Evolutionary conservation across 2,329 filamentous ascomycete species (phyloP).

Genomic region (Colletotrichum sp.): DNA sequence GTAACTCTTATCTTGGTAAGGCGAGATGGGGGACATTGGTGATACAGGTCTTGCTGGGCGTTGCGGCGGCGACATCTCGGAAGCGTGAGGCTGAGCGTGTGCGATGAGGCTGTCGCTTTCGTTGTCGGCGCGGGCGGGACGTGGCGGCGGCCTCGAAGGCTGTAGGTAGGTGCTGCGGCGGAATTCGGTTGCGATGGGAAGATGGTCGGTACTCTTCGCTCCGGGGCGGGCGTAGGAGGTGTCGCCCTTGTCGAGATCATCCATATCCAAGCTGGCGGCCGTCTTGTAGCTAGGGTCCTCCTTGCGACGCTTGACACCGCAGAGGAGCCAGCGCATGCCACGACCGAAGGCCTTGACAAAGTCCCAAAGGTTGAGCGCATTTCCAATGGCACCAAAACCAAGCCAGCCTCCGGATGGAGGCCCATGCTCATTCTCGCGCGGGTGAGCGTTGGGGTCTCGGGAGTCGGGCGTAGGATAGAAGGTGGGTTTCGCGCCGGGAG

Average conservation of each 20-base stretch:
- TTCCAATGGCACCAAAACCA: conserved; percentile 68
- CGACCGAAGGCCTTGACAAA: conserved; percentile 80
- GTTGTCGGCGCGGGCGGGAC: conserved; percentile 26
- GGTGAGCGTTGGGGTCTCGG: conserved; percentile 41
- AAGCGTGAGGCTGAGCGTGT: conserved; percentile 31
- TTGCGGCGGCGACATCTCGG: conserved; percentile 9
- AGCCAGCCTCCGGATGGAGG: conserved; percentile 68
- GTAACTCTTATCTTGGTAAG: conserved; percentile 8
- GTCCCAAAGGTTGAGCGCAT: conserved; percentile 84
- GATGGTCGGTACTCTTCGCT: conserved; percentile 40
- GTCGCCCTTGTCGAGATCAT: conserved; percentile 38
- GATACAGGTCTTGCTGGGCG: background rate
- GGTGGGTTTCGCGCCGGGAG: conserved; percentile 43
- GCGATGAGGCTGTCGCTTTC: conserved; percentile 51
- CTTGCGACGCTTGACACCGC: conserved; percentile 69
- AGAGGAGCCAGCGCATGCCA: conserved; percentile 80
- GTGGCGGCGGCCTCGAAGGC: conserved; percentile 23
- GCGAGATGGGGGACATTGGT: conserved; percentile 4
- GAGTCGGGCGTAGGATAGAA: conserved; percentile 53
- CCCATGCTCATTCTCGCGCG: conserved; percentile 46
- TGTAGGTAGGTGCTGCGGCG: conserved; percentile 33
- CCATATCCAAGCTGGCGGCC: conserved; percentile 39
- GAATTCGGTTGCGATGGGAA: conserved; percentile 44
- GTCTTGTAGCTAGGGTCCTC: conserved; percentile 55
- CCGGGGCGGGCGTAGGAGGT: conserved; percentile 27